phyloP scores from a whole-genome alignment of 2,329 filamentous ascomycete genomes.

The Cordyceps javanica region DNA sequence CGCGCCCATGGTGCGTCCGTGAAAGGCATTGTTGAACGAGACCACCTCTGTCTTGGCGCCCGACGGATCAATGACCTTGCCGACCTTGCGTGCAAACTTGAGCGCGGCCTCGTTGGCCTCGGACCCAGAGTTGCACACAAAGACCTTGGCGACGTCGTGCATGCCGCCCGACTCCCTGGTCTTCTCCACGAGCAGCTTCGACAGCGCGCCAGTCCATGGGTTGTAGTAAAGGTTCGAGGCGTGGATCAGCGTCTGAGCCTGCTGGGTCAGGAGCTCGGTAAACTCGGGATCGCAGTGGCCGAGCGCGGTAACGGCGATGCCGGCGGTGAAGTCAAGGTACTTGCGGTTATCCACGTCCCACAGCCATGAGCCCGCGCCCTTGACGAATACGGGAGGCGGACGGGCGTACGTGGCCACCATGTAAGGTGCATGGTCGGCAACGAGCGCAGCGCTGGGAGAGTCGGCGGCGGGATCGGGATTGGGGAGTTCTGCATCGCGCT shows the following conservation, averaged over 20 bases:
- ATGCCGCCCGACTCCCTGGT: conserved; percentile 76
- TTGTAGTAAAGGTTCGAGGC: conserved; percentile 97
- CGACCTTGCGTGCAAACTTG: conserved; percentile 92
- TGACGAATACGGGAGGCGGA: conserved; percentile 82
- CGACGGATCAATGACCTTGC: conserved; percentile 65
- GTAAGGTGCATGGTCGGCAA: conserved; percentile 70
- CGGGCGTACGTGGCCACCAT: conserved; percentile 97
- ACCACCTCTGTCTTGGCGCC: conserved; percentile 77
- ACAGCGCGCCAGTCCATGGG: conserved; percentile 86
- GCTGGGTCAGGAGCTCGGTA: conserved; percentile 66
- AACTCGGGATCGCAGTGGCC: conserved; percentile 85
- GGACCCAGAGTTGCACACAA: conserved; percentile 92
- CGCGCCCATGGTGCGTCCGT: conserved; percentile 92
- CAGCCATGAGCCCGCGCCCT: conserved; percentile 78
- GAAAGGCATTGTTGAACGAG: conserved; percentile 88
- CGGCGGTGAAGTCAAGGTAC: conserved; percentile 92
- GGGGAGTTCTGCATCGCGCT: conserved; percentile 36
- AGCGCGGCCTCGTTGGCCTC: conserved; percentile 98
- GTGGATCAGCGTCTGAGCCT: conserved; percentile 78
- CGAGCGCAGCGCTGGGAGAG: conserved; percentile 67
- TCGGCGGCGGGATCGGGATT: conserved; percentile 69
- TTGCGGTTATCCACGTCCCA: conserved; percentile 85
- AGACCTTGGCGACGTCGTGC: conserved; percentile 72
- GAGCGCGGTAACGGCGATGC: conserved; percentile 90
- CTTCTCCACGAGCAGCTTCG: conserved; percentile 74